A percentile compares a stretch with the other conserved stretches of the same genome.
Conservation (phyloP, 345 rosid genomes). For the Psidium guajava region DNA sequence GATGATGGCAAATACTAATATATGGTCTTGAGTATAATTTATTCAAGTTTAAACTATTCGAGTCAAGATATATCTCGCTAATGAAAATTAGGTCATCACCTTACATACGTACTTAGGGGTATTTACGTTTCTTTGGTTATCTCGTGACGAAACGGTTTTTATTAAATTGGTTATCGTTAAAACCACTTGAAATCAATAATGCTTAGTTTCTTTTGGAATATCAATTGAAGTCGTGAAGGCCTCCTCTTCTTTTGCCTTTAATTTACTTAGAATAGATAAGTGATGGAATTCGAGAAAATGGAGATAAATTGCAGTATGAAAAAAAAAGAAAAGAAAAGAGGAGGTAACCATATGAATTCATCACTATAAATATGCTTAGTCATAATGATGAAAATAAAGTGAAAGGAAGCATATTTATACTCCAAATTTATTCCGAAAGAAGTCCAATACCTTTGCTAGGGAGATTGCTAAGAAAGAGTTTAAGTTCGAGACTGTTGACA, state of each 20-base stretch:
- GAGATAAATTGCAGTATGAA: too few relatives aligned
- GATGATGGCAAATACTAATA: background rate
- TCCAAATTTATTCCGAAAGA: too few relatives aligned
- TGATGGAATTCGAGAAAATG: too few relatives aligned
- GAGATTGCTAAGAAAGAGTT: too few relatives aligned
- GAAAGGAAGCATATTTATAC: too few relatives aligned
- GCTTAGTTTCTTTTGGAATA: background rate
- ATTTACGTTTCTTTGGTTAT: background rate
- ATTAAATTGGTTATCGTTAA: background rate
- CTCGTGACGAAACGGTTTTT: background rate
- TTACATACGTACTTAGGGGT: background rate
- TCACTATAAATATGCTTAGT: too few relatives aligned
- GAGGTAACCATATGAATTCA: too few relatives aligned
- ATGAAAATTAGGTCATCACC: background rate
- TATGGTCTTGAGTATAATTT: background rate
- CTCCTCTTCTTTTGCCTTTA: background rate
- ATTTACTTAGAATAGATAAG: too few relatives aligned
- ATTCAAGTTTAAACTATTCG: background rate
- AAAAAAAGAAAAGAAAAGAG: too few relatives aligned
- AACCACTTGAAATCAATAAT: background rate
- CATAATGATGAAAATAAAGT: too few relatives aligned
- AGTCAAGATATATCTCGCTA: background rate
- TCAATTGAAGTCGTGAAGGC: background rate
- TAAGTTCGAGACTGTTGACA: too few relatives aligned
- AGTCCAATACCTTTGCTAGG: too few relatives aligned